phyloP scores from a whole-genome alignment of 2,329 filamentous ascomycete species.

The Phialemonium atrogriseum region DNA sequence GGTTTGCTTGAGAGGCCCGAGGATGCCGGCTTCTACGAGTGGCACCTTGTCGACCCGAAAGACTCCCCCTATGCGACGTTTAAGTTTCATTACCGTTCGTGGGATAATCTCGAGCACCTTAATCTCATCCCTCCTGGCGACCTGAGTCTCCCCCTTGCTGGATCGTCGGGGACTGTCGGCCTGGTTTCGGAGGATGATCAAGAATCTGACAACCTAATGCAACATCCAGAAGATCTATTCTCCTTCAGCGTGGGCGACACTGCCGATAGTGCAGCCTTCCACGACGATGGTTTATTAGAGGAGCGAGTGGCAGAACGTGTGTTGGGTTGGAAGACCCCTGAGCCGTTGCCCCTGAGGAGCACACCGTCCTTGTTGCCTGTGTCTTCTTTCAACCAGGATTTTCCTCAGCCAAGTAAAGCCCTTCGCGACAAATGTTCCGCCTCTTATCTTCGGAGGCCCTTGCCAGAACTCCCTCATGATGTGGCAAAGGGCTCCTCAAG shows the following conservation, averaged over 20 bases:
- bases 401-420: slow-evolving; percentile 23
- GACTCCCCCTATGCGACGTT: slow-evolving; percentile 45
- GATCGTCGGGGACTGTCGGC: too few species aligned
- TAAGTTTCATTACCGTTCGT: slow-evolving; percentile 48
- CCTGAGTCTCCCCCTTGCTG: slow-evolving; percentile 5
- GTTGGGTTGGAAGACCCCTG: too few species aligned
- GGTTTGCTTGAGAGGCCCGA: slow-evolving; percentile 44
- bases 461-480: slow-evolving; percentile 19
- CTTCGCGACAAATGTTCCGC: slow-evolving; percentile 15
- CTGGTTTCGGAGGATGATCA: too few species aligned
- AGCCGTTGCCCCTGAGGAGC: background rate
- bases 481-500: slow-evolving; percentile 6
- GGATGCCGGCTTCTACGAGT: slow-evolving; percentile 43
- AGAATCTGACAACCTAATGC: too few species aligned
- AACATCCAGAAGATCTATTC: too few species aligned
- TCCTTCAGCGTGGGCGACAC: too few species aligned
- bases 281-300: too few species aligned
- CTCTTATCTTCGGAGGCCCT: slow-evolving; percentile 16
- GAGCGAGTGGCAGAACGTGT: too few species aligned
- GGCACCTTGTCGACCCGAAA: slow-evolving; percentile 39
- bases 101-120: slow-evolving; percentile 36
- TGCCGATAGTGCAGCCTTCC: too few species aligned
- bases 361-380: background rate
- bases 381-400: background rate
- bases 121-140: slow-evolving; percentile 33